Base-by-base conservation (phyloP, 805 yeast genomes). In the Priceomyces fermenticarens region DNA sequence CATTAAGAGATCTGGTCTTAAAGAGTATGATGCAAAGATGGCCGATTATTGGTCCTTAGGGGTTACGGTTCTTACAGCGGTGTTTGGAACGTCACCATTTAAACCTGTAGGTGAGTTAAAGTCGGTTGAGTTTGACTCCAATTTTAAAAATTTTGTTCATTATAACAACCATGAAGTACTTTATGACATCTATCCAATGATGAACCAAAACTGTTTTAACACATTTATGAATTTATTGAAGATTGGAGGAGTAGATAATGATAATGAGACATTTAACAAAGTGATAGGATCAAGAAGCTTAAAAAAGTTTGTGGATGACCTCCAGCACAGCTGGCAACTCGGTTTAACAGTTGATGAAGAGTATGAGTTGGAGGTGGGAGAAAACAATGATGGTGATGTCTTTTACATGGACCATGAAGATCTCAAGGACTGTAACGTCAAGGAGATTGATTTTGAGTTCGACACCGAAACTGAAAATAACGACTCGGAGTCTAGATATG, bases 11-110 rank as follows among this genome's bases (percentile, higher is more conserved):
- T 38, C 45, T 10, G 25, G 41, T 12, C 35, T 45, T n/a, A 37
- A 26, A 16, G 40, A 42, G 35, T 73, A 74, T 46, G 75, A 74
- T 51, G 61, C 78, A 26, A 62, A 59, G 41, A 61, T 55, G 34
- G 72, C 78, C n/a, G 83, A 78, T 59, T 62, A 65, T 48, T 77
- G 81, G 81, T 75, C 80, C 2, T 56, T 74, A 43, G 83, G 80
- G 2, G 63, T 77, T 39, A 75, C 81, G 2, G 44, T 78, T 17
- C 54, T 77, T 42, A 73, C 73, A 36, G 61, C 77, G 2, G 60
- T 77, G 33, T 77, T 76, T 55, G 80, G 81, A 13, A 72, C 70
- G 30, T 62, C 78, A 37, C 81, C 81, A 1, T 77, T 78, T 59
- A 67, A 73, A 47, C 67, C 71, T 31, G 32, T 38, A 27, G 46